These are phyloP conservation scores for Hyphopichia pseudoburtonii DNA, from an alignment of 1,139 yeast genomes.

Conservation along the genomic window DNA sequence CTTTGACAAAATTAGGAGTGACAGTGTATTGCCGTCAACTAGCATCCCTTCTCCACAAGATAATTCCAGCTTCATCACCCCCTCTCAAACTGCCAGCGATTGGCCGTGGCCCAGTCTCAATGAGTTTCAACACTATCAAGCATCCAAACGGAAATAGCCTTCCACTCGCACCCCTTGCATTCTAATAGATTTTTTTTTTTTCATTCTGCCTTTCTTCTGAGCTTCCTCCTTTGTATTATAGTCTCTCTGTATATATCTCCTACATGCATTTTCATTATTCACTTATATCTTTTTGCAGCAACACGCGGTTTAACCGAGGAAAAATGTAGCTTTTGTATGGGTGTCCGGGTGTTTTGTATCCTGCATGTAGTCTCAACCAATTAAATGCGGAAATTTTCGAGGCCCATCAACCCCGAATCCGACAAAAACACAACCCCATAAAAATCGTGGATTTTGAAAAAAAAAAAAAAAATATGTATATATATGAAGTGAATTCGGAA, in stretches of 20 bases:
- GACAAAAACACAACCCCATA: too few species aligned
- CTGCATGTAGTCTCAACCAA: too few species aligned
- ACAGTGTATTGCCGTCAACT: constrained; percentile 10
- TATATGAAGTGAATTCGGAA: background rate
- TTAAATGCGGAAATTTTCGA: too few species aligned
- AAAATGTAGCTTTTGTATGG: too few species aligned
- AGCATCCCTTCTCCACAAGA: background rate
- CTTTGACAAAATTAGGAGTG: constrained; percentile 24
- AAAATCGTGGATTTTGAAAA: background rate
- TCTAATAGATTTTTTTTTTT: background rate
- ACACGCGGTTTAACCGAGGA: too few species aligned
- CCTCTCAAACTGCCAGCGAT: background rate
- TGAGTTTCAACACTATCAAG: constrained; percentile 11
- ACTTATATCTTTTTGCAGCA: too few species aligned
- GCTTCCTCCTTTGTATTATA: too few species aligned
- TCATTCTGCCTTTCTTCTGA: background rate
- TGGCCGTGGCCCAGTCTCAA: constrained; percentile 30
- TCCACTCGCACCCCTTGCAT: background rate
- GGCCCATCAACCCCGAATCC: background rate
- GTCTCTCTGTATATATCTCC: too few species aligned
- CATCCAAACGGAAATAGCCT: background rate
- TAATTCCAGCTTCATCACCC: background rate
- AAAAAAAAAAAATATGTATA: background rate
- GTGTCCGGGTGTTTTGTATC: too few species aligned
- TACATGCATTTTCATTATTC: too few species aligned